A percentile compares a stretch with the other conserved stretches of the same genome.
Evolutionary conservation across 1,284 basidiomycete genomes (phyloP).

Genomic region (Malassezia brasiliensis): DNA sequence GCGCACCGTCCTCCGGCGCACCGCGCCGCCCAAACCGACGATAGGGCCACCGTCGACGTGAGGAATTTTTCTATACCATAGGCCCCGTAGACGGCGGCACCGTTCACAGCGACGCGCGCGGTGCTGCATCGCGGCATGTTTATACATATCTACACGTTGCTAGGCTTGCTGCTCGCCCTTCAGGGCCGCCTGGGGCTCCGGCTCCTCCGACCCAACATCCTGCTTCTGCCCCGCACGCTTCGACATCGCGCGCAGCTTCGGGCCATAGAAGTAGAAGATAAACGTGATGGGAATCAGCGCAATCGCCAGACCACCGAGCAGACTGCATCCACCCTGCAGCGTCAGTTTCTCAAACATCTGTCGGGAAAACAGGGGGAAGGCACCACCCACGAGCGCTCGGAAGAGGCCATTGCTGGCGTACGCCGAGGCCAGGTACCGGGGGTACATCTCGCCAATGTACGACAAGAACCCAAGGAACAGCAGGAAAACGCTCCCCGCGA

Average conservation of each 20-base stretch:
- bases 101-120: no score
- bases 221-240: not conserved
- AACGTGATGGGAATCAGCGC: constrained; percentile 9
- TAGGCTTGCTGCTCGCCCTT: not conserved
- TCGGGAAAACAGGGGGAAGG: constrained; percentile 17
- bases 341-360: constrained; percentile 9
- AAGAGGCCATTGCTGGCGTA: constrained; percentile 24
- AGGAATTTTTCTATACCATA: no score
- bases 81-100: no score
- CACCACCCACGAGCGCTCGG: constrained; percentile 19
- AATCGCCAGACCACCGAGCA: constrained; percentile 11
- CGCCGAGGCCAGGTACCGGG: not conserved
- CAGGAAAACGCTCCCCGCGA: constrained; percentile 13
- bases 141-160: not conserved
- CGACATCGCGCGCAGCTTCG: not conserved
- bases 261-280: constrained; percentile 2
- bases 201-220: no score
- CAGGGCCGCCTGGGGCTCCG: no score
- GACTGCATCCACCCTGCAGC: constrained; percentile 14
- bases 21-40: no score
- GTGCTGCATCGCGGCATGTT: no score
- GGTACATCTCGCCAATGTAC: constrained; percentile 4
- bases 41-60: no score
- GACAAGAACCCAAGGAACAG: constrained; percentile 8
- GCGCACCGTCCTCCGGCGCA: no score